phyloP scores from a whole-genome alignment of 139 green algal species.

The Tetraselmis chui region DNA sequence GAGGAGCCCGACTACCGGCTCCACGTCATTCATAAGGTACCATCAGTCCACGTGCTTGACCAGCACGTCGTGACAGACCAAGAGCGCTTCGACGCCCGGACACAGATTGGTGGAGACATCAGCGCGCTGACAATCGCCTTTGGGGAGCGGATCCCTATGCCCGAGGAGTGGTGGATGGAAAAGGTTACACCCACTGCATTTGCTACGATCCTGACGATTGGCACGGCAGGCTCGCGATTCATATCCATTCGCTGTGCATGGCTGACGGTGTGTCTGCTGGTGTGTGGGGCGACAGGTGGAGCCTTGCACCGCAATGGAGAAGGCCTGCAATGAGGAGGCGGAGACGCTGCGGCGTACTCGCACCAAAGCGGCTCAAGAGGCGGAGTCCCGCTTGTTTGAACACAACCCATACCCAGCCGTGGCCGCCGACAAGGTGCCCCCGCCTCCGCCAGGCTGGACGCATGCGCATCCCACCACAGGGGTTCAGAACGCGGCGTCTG shows the following conservation, averaged over 20 bases:
- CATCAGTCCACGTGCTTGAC: constrained; percentile 40
- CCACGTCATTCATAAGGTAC: constrained; percentile 34
- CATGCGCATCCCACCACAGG: too few species aligned
- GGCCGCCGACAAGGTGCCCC: not conserved
- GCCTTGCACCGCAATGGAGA: not conserved
- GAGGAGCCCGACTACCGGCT: constrained; percentile 61
- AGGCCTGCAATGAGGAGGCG: not conserved
- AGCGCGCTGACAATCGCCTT: constrained; percentile 8
- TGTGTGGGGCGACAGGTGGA: not conserved
- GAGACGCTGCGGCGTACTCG: not conserved
- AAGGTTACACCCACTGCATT: too few species aligned
- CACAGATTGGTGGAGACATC: constrained; percentile 1
- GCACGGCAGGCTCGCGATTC: too few species aligned
- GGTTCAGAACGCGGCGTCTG: too few species aligned
- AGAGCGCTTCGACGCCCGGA: constrained; percentile 28
- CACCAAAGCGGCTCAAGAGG: not conserved
- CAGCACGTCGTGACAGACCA: constrained; percentile 36
- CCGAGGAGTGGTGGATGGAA: not conserved
- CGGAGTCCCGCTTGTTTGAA: not conserved
- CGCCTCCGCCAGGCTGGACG: not conserved
- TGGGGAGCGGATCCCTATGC: constrained; percentile 4
- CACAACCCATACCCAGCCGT: not conserved
- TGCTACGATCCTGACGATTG: too few species aligned
- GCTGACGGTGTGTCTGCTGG: not conserved
- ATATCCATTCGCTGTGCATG: too few species aligned